Evolutionary conservation across 345 rosid genomes (phyloP).

Genomic region (Lagerstroemia speciosa): DNA sequence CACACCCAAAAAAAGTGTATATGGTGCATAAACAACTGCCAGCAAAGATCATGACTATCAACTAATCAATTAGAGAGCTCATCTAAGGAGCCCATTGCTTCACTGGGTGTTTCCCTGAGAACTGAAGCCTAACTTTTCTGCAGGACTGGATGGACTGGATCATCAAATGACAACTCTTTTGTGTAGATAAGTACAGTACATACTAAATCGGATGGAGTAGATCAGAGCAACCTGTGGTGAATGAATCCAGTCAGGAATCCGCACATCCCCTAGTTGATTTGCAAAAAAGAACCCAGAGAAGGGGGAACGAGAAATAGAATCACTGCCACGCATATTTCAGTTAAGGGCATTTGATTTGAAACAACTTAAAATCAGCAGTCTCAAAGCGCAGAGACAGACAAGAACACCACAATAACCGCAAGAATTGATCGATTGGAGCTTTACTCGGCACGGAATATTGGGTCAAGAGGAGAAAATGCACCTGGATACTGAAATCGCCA

Average conservation of each 20-base stretch:
- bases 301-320: neutral
- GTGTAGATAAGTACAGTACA: neutral
- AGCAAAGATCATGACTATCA: neutral
- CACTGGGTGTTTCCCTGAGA: neutral
- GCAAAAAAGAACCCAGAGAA: neutral
- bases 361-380: neutral
- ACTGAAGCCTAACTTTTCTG: neutral
- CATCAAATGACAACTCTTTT: neutral
- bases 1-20: neutral
- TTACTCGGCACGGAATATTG: neutral
- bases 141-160: neutral
- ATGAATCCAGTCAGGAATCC: neutral
- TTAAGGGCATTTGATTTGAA: neutral
- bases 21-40: neutral
- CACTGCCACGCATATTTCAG: neutral
- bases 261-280: neutral
- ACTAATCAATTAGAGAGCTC: neutral
- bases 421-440: neutral
- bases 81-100: neutral
- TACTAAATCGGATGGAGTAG: neutral
- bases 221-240: neutral
- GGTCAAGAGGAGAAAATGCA: conserved; percentile 9
- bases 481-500: conserved; percentile 98
- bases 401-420: neutral
- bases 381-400: neutral